These are phyloP conservation scores for Pythium rishiriense DNA, from an alignment of 352 stramenopile species.

Conservation along the genomic window DNA sequence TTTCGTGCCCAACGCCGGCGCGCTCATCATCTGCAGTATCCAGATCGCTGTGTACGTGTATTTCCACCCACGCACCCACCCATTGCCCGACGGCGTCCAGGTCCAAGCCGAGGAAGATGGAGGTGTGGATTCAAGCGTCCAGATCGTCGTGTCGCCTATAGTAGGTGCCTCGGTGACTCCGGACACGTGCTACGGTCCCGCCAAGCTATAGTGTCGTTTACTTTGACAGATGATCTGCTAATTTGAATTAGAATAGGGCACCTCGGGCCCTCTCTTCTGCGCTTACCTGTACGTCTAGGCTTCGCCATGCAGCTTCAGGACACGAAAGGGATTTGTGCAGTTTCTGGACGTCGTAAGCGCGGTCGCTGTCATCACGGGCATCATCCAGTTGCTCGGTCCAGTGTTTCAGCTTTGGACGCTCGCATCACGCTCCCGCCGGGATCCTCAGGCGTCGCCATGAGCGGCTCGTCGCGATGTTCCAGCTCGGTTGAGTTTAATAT, in stretches of 20 bases:
- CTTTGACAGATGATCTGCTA: too few relatives aligned
- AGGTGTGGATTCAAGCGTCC: background rate
- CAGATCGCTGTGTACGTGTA: constrained; percentile 46
- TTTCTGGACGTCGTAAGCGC: constrained; percentile 25
- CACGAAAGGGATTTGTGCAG: too few relatives aligned
- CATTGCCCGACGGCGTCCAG: background rate
- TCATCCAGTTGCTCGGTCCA: constrained; percentile 40
- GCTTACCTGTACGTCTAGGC: too few relatives aligned
- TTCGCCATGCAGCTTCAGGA: too few relatives aligned
- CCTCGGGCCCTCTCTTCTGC: too few relatives aligned
- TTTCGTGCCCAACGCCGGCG: constrained; percentile 48
- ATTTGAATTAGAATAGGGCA: too few relatives aligned
- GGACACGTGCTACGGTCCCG: background rate
- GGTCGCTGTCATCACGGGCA: constrained; percentile 29
- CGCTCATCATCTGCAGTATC: constrained; percentile 30
- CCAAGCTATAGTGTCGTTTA: background rate
- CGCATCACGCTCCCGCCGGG: constrained; percentile 31
- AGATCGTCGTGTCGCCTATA: background rate
- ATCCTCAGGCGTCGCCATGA: constrained; percentile 38
- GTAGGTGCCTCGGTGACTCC: too few relatives aligned
- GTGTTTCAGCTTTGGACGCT: constrained; percentile 37
- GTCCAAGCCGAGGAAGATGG: background rate
- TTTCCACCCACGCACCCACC: constrained; percentile 46
- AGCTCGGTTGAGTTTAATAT: too few relatives aligned
- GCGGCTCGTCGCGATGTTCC: constrained; percentile 44